These are phyloP conservation scores for Tolypocladium amazonense DNA, from an alignment of 2,329 filamentous ascomycete species.

Conservation along the genomic window DNA sequence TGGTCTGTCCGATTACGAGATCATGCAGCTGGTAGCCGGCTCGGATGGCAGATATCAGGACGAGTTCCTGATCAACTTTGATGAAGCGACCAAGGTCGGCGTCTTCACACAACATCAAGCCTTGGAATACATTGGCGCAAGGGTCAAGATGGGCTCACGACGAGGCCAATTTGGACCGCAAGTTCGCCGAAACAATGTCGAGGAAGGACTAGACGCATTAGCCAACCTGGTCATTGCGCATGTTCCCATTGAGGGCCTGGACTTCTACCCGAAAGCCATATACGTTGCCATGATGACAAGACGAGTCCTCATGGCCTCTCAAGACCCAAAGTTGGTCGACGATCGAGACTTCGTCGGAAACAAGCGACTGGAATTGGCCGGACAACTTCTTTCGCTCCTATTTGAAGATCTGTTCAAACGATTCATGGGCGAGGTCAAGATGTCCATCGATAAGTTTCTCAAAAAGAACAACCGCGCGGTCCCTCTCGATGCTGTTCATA, in stretches of 20 bases:
- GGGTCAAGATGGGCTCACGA: slow-evolving; percentile 77
- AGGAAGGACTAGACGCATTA: slow-evolving; percentile 87
- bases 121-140: slow-evolving; percentile 77
- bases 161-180: slow-evolving; percentile 43
- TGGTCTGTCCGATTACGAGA: slow-evolving; percentile 88
- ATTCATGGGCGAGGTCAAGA: slow-evolving; percentile 79
- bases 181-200: slow-evolving; percentile 66
- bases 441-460: slow-evolving; percentile 88
- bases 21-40: slow-evolving; percentile 81
- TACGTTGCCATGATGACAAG: slow-evolving; percentile 97
- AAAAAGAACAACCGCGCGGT: slow-evolving; percentile 88
- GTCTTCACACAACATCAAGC: slow-evolving; percentile 93
- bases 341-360: slow-evolving; percentile 98
- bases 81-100: slow-evolving; percentile 73
- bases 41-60: slow-evolving; percentile 85
- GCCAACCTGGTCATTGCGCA: slow-evolving; percentile 91
- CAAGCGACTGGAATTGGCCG: slow-evolving; percentile 88
- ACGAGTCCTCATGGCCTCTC: slow-evolving; percentile 88
- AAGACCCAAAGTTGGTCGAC: slow-evolving; percentile 81
- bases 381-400: slow-evolving; percentile 82
- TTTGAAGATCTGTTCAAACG: slow-evolving; percentile 99
- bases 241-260: slow-evolving; percentile 79
- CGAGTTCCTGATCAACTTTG: slow-evolving; percentile 90
- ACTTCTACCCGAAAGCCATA: slow-evolving; percentile 94
- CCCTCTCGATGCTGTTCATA: slow-evolving; percentile 75